phyloP scores from a whole-genome alignment of 2,329 filamentous ascomycete genomes.

The Nemania abortiva region DNA sequence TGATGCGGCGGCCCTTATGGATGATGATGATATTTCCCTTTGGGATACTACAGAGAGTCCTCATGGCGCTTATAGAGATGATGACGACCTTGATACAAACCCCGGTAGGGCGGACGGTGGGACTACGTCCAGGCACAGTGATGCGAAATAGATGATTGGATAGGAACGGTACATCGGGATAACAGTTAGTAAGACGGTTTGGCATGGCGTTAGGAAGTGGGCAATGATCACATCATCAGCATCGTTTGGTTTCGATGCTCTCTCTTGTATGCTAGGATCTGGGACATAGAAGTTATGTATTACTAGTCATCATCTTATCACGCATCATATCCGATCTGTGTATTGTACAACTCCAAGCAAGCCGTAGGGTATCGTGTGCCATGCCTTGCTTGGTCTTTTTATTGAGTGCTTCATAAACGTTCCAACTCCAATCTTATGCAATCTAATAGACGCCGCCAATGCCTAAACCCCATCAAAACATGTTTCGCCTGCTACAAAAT shows the following conservation, averaged over 20 bases:
- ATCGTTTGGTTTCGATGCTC: conserved; percentile 8
- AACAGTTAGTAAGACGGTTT: conserved; percentile 10
- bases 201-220: conserved; percentile 22
- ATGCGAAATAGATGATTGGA: conserved; percentile 24
- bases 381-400: conserved; percentile 4
- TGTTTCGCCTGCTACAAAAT: conserved; percentile 25
- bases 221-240: conserved; percentile 6
- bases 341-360: conserved; percentile 5
- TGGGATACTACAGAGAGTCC: conserved; percentile 58
- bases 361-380: conserved; percentile 19
- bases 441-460: conserved; percentile 27
- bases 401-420: conserved; percentile 13
- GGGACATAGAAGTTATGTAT: conserved; percentile 24
- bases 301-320: conserved; percentile 14
- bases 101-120: conserved; percentile 10
- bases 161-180: conserved; percentile 13
- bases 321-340: conserved; percentile 9
- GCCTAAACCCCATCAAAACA: conserved; percentile 8
- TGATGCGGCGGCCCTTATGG: conserved; percentile 67
- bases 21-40: conserved; percentile 69
- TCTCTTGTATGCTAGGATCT: neutral
- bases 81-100: conserved; percentile 28
- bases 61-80: conserved; percentile 36
- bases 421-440: conserved; percentile 37
- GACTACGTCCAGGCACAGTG: conserved; percentile 3